A percentile compares a stretch with the other conserved stretches of the same genome.
Evolutionary conservation across 768 basidiomycete species (phyloP).

Genomic region (Leccinum disarticulatum): DNA sequence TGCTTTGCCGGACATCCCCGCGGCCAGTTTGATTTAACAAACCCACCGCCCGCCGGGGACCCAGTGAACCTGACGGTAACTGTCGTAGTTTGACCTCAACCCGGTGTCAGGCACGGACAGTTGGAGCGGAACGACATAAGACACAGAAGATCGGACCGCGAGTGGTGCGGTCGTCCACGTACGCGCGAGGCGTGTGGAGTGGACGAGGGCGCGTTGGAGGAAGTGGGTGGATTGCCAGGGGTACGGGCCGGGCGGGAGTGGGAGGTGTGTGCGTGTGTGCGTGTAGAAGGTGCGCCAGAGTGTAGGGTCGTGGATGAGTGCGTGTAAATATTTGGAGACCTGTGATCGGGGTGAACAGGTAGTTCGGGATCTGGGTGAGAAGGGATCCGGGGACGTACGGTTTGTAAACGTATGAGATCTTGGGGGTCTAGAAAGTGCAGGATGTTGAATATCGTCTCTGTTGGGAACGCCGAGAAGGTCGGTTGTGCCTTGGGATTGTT

Average conservation of each 20-base stretch:
- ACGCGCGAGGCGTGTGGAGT: slow-evolving; percentile 14
- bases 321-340: slow-evolving; percentile 17
- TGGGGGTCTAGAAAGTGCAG: slow-evolving; percentile 4
- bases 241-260: slow-evolving; percentile 21
- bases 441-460: slow-evolving; percentile 19
- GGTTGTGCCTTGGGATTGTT: neutral
- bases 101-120: neutral
- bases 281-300: slow-evolving; percentile 18
- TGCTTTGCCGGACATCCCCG: too few species aligned
- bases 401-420: slow-evolving; percentile 17
- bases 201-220: slow-evolving; percentile 20
- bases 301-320: slow-evolving; percentile 9
- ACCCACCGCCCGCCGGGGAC: slow-evolving; percentile 19
- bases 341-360: neutral
- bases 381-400: slow-evolving; percentile 3
- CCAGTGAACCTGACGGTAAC: slow-evolving; percentile 14
- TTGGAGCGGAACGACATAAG: neutral
- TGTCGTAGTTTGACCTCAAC: neutral
- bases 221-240: slow-evolving; percentile 19
- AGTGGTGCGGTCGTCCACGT: slow-evolving; percentile 16
- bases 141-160: neutral
- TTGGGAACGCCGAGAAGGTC: slow-evolving; percentile 8
- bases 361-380: too few species aligned
- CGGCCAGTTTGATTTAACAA: too few species aligned
- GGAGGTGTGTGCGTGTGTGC: slow-evolving; percentile 1